These are phyloP conservation scores for Dothidotthia symphoricarpi DNA, from an alignment of 2,329 filamentous ascomycete genomes.

Conservation along the genomic window DNA sequence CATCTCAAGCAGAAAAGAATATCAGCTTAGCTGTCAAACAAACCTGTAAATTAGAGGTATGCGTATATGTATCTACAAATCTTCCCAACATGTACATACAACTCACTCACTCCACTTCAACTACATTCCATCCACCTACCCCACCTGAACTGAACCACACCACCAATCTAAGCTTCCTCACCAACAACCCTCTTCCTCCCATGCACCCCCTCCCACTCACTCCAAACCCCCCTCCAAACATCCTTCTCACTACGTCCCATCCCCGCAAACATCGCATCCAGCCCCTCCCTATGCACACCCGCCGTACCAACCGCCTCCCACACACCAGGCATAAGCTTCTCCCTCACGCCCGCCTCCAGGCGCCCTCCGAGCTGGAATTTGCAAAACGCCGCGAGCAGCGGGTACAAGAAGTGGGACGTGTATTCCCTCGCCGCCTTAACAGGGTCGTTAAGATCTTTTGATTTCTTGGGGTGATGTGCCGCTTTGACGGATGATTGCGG, in stretches of 20 bases:
- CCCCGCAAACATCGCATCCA: slow-evolving; percentile 42
- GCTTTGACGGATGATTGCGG: slow-evolving; percentile 56
- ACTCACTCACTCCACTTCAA: too few species aligned
- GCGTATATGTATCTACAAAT: too few species aligned
- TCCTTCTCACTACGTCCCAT: slow-evolving; percentile 33
- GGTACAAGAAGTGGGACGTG: slow-evolving; percentile 58
- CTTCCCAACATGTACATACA: too few species aligned
- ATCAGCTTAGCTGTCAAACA: too few species aligned
- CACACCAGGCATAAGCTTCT: slow-evolving; percentile 58
- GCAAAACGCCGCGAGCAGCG: slow-evolving; percentile 58
- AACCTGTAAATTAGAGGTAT: too few species aligned
- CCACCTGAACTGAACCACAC: too few species aligned
- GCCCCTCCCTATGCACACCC: slow-evolving; percentile 27
- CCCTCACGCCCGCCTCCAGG: slow-evolving; percentile 53
- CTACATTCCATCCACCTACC: too few species aligned
- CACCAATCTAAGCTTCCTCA: slow-evolving; percentile 1
- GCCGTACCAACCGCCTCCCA: slow-evolving; percentile 42
- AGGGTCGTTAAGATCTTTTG: slow-evolving; percentile 55
- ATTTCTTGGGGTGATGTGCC: slow-evolving; percentile 19
- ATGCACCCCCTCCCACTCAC: slow-evolving; percentile 35
- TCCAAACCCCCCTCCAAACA: slow-evolving; percentile 40
- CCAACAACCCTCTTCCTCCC: slow-evolving; percentile 19
- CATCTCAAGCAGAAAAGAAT: too few species aligned
- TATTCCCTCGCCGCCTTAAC: slow-evolving; percentile 59
- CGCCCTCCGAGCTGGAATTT: slow-evolving; percentile 51